A percentile compares a stretch with the other conserved stretches of the same genome.
Conservation (phyloP, 805 yeast species). For the Cyberlindnera lachancei region DNA sequence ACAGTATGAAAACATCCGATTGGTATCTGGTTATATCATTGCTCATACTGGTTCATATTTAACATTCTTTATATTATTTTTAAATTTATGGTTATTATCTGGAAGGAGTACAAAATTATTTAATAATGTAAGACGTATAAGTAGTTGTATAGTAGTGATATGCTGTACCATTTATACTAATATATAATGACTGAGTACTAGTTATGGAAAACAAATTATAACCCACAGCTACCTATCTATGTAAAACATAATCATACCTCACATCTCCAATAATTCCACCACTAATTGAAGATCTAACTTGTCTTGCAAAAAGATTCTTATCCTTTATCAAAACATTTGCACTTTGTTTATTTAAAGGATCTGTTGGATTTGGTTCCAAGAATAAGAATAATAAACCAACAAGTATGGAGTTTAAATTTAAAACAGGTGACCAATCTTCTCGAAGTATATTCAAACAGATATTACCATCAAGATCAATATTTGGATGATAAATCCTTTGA, state of each 20-base stretch:
- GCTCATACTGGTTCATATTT: too few relatives aligned
- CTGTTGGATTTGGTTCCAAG: constrained; percentile 84
- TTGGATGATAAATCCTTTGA: constrained; percentile 83
- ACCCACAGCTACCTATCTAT: too few relatives aligned
- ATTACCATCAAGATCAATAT: constrained; percentile 84
- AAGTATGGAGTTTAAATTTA: constrained; percentile 71
- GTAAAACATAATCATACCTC: constrained; percentile 53
- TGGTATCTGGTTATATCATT: too few relatives aligned
- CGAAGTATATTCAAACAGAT: constrained; percentile 85
- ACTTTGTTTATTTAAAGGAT: constrained; percentile 89
- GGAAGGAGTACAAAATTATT: too few relatives aligned
- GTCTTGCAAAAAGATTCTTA: constrained; percentile 41
- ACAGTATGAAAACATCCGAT: too few relatives aligned
- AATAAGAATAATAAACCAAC: constrained; percentile 83
- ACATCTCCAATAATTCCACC: constrained; percentile 61
- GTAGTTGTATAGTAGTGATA: too few relatives aligned
- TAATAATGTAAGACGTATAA: too few relatives aligned
- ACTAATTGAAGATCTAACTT: constrained; percentile 57
- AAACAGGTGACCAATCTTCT: constrained; percentile 95
- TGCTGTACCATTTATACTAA: too few relatives aligned
- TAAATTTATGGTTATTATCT: too few relatives aligned
- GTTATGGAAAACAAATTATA: too few relatives aligned
- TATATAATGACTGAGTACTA: too few relatives aligned
- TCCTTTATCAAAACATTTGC: constrained; percentile 50
- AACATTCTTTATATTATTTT: too few relatives aligned